Evolutionary conservation across 2,329 filamentous ascomycete species (phyloP), one percentile per base, ranked within the genome.

Genomic region (Lecanoromycetidae sp.): DNA sequence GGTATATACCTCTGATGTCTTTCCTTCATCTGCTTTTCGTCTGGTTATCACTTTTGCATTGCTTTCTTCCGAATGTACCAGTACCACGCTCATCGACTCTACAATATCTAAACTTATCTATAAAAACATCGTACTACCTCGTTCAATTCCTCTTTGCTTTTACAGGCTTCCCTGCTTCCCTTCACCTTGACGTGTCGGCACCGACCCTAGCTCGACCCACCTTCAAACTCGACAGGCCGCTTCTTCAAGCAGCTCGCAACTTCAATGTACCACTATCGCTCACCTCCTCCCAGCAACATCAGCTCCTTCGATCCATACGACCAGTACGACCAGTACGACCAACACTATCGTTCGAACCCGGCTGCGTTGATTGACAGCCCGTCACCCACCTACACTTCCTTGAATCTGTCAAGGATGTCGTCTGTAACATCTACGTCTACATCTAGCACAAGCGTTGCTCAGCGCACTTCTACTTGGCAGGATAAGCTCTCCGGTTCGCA

Each of bases 391-490:
- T 42, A 32, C 37, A 26, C 25, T 38, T 34, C 23, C 22, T 22
- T 35, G 15, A 32, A 23, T 9, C n/a, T 49, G 23, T 46, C 44
- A 26, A 48, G 23, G 15, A 52, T 53, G 46, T 52, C 53, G 26
- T 48, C 47, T 13, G 39, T 49, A 15, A 41, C 27, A 19, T 33
- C 46, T 12, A 43, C 26, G 22, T 50, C 46, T 4, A 41, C 27
- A 19, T 33, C 46, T 12, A 43, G 27, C 23, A 48, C 46, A 5
- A 27, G 34, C 19, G 45, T 43, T 15, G 53, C 53, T 33, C 45
- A 49, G 30, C 45, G 53, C 35, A 45, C 53, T 15, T 51, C 53
- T 4, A 59, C 56, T 37, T 65, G 63, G 63, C 60, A 63, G 54
- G 62, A 65, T 46, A 64, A 57, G 53, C 61, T 65, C 20, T 30